Conservation (phyloP, 208 protist genomes). For the Cochliopodium minus region DNA sequence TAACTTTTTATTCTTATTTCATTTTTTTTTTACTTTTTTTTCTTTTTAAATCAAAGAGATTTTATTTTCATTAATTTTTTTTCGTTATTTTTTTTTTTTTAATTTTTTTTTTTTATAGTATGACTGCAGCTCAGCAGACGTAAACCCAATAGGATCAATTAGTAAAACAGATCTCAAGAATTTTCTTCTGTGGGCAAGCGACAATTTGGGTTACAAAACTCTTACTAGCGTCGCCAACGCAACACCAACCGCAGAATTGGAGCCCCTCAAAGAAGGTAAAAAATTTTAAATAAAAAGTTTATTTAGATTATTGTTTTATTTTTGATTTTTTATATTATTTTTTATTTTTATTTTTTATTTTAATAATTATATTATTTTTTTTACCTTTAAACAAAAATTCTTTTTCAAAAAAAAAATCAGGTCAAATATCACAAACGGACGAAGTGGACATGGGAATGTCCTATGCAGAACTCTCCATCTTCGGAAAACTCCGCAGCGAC, state of each 20-base stretch:
- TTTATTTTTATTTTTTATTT: neutral
- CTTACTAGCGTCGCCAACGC: slow-evolving; percentile 22
- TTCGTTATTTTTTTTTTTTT: neutral
- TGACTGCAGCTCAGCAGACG: slow-evolving; percentile 35
- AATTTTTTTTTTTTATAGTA: neutral
- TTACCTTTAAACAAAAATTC: neutral
- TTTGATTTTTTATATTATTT: neutral
- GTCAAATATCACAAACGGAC: slow-evolving; percentile 22
- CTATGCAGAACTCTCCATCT: slow-evolving; percentile 42
- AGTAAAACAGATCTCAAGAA: slow-evolving; percentile 28
- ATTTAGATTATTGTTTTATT: neutral
- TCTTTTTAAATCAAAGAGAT: too few relatives aligned
- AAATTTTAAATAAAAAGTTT: slow-evolving; percentile 14
- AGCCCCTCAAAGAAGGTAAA: slow-evolving; percentile 35
- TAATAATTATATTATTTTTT: neutral
- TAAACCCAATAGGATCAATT: slow-evolving; percentile 51
- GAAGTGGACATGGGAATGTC: slow-evolving; percentile 63
- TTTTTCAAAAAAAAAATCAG: slow-evolving; percentile 4
- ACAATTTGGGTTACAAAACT: slow-evolving; percentile 10
- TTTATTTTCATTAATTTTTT: slow-evolving; percentile 20
- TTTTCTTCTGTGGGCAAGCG: slow-evolving; percentile 25
- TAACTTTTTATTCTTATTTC: neutral
- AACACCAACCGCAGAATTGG: slow-evolving; percentile 43
- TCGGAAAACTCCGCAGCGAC: slow-evolving; percentile 38
- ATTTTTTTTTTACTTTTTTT: neutral